Base-by-base conservation (phyloP, 1,139 yeast genomes). In the Candida glucosophila region DNA sequence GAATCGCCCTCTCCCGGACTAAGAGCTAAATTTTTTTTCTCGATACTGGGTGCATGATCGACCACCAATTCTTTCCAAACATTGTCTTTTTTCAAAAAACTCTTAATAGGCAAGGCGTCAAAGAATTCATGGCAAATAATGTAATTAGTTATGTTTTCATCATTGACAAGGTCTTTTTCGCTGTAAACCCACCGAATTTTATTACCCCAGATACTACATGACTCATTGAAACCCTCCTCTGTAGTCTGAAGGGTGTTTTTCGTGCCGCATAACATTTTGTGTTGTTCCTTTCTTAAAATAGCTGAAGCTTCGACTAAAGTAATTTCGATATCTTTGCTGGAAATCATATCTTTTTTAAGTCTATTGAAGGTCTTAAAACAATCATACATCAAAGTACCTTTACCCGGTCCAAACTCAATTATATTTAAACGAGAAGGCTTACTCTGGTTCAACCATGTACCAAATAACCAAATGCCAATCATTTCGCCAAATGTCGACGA, bases 391-490 rank as follows among this genome's bases (percentile, higher is more conserved):
- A 83, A 55, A 0, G 95, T 81, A 1, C 95, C 95, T 40, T 68
- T 65, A 4, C 95, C 95, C 0, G 95, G 95, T 0, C 95, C 95
- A 47, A 82, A 73, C 47, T 83, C 95, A n/a, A 82, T 60, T n/a
- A 83, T 42, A 29, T 78, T 58, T 17, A 77, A 53, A 6, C 44
- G 36, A 2, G 36, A 17, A 0, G 86, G 82, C 21, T 49, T 52
- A 2, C 63, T 59, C 40, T 79, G 88, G 3, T 58, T 52, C 27
- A 68, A 42, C 83, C 88, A 81, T 14, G 70, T 64, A 12, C 68
- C 58, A 33, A 58, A 72, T 30, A 67, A 57, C 86, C 93, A 83
- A 6, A 83, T 57, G 0, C 93, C 94, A 29, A 82, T 66, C 60
- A 82, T 71, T 45, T 83, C 95, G 7, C 95, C 95, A 58, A 83